Evolutionary conservation across 352 stramenopile genomes (phyloP).

Genomic region (Pythium brachiatum): DNA sequence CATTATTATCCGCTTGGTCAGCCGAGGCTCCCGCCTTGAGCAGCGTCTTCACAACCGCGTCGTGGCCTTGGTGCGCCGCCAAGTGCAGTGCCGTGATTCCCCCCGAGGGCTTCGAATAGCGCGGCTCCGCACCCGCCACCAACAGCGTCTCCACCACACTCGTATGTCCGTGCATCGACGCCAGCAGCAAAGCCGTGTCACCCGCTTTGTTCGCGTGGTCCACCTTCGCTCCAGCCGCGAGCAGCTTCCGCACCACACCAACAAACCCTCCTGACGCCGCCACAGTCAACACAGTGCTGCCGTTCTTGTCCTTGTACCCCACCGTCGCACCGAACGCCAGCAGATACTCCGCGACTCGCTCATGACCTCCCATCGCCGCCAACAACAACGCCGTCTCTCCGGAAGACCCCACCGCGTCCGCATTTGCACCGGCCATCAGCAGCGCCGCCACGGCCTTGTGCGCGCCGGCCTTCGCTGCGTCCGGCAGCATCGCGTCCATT

Average conservation of each 20-base stretch:
- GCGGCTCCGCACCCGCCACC: not conserved
- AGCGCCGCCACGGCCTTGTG: no score
- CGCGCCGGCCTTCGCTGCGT: no score
- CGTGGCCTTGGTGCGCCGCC: no score
- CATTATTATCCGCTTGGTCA: no score
- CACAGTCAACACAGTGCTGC: not conserved
- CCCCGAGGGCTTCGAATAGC: no score
- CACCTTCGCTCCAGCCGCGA: not conserved
- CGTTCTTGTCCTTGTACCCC: not conserved
- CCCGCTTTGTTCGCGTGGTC: not conserved
- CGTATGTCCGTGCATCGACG: not conserved
- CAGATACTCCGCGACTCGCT: not conserved
- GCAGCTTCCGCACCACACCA: not conserved
- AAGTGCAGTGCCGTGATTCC: no score
- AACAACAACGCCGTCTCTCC: not conserved
- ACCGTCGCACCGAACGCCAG: not conserved
- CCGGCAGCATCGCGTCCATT: no score
- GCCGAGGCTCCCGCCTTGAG: not conserved
- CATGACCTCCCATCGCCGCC: not conserved
- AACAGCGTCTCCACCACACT: not conserved
- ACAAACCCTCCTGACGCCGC: not conserved
- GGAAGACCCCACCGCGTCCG: no score
- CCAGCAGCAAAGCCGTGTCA: not conserved
- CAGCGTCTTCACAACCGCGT: no score
- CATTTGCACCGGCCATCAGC: no score